A percentile compares a stretch with the other conserved stretches of the same genome.
phyloP scores from a whole-genome alignment of 108 stramenopile genomes.

The Mayamaea pseudoterrestris region DNA sequence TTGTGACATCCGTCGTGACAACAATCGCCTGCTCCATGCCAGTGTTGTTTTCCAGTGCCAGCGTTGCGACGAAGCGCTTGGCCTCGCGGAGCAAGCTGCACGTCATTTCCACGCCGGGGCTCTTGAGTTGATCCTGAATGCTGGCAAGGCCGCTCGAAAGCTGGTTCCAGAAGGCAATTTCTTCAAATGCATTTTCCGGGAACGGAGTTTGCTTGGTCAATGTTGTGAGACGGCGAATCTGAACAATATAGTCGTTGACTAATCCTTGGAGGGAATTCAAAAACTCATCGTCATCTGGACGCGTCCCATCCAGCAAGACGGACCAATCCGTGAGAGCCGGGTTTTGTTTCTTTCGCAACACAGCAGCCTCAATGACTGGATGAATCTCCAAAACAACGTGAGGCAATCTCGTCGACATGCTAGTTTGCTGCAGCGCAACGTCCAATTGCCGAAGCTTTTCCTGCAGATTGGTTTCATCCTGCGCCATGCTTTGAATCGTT shows the following conservation, averaged over 20 bases:
- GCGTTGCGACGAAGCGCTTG: constrained; percentile 83
- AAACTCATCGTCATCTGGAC: constrained; percentile 55
- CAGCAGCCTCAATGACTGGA: constrained; percentile 18
- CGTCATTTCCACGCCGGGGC: constrained; percentile 49
- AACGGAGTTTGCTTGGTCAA: constrained; percentile 30
- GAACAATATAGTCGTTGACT: constrained; percentile 61
- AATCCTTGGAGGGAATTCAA: constrained; percentile 58
- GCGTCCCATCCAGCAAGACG: constrained; percentile 30
- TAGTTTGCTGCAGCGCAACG: constrained; percentile 59
- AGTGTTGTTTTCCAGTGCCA: constrained; percentile 84
- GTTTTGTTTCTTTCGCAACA: constrained; percentile 5
- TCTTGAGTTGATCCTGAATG: constrained; percentile 43
- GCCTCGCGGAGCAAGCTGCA: constrained; percentile 62
- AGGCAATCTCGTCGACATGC: constrained; percentile 46
- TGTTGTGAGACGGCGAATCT: constrained; percentile 68
- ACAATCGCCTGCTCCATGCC: constrained; percentile 66
- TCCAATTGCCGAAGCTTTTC: constrained; percentile 71
- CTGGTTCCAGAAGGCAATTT: constrained; percentile 77
- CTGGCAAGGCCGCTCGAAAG: constrained; percentile 39
- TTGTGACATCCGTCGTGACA: constrained; percentile 53
- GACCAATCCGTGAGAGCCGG: constrained; percentile 31
- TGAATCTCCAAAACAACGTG: constrained; percentile 38
- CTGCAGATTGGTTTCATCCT: constrained; percentile 22
- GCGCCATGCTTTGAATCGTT: constrained; percentile 31
- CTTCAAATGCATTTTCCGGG: constrained; percentile 51